Evolutionary conservation across 306 rosid species (phyloP).

Genomic region (Gastrolobium villosum): DNA sequence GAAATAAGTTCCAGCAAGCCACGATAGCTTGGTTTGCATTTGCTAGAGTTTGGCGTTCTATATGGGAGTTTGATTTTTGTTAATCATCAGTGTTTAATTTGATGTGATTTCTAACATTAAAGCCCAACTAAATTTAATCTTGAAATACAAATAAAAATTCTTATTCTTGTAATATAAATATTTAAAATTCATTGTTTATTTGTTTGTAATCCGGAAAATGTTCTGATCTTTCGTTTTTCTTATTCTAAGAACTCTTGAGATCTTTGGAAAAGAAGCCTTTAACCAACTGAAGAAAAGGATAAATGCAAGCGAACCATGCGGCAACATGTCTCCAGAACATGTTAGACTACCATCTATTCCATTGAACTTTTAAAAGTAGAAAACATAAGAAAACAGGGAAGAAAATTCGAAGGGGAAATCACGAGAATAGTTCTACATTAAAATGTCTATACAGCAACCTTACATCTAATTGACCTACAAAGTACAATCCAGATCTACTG

Average conservation of each 20-base stretch:
- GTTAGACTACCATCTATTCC: too few species aligned
- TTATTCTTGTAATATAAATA: neutral
- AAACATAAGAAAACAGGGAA: too few species aligned
- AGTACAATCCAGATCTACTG: neutral
- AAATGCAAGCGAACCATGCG: too few species aligned
- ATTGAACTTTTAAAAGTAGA: too few species aligned
- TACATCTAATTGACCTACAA: neutral
- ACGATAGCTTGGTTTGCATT: neutral
- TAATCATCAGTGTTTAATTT: neutral
- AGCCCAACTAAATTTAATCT: neutral
- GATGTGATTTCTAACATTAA: neutral
- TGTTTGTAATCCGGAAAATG: neutral
- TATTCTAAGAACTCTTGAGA: neutral
- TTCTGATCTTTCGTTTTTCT: neutral
- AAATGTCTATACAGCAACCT: neutral
- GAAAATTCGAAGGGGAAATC: too few species aligned
- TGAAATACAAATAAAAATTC: neutral
- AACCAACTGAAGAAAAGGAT: too few species aligned
- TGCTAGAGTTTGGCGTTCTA: neutral
- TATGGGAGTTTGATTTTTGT: neutral
- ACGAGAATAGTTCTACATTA: neutral
- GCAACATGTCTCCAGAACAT: too few species aligned
- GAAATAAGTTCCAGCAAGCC: constrained; percentile 2
- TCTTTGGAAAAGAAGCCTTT: neutral
- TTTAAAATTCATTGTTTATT: neutral